Evolutionary conservation across 2,329 filamentous ascomycete species (phyloP), one percentile per base, ranked within the genome.

Genomic region (Madurella fahalii): DNA sequence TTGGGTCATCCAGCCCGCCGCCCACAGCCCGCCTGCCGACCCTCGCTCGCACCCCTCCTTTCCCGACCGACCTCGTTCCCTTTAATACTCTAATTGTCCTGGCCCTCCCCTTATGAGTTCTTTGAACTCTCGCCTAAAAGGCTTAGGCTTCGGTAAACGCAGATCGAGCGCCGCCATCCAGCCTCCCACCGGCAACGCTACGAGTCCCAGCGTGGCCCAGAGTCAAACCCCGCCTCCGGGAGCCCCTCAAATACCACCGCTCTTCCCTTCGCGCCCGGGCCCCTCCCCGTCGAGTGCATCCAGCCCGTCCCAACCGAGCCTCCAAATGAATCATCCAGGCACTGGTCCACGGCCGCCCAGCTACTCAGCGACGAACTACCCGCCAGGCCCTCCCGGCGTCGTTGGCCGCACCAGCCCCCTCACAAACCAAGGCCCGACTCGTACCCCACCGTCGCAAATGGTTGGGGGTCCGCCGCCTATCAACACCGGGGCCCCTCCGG

Each of bases 131-230:
- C 84, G 86, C 74, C 83, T 90, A 72, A 88, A 89, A 79, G 82
- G 82, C 79, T 81, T 90, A 77, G 86, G 87, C 75, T 87, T 89
- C 79, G 86, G 86, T 76, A 89, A 88, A 82, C 85, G 87, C 74
- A 88, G 85, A 78, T 86, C 85, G 67, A 78, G 78, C 67, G 78
- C 79, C 70, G 83, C 78, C 72, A 81, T 82, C 66, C 77, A 80
- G 63, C 74, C 45, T 20, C 58, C 51, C 47, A 16, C 16, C 11
- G 49, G 41, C 47, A 45, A 30, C 20, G 25, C 41, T 34, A 52
- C 58, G 30, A 60, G 56, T 68, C 68, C 73, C 69, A 74, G 79
- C 69, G 59, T 68, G 60, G 60, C 69, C 66, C 70, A 70, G 68
- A 74, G 67, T 65, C 72, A 64, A 60, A 71, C 64, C 63, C 69